Evolutionary conservation across 805 yeast species (phyloP).

Genomic region (Maudiozyma saulgeensis): DNA sequence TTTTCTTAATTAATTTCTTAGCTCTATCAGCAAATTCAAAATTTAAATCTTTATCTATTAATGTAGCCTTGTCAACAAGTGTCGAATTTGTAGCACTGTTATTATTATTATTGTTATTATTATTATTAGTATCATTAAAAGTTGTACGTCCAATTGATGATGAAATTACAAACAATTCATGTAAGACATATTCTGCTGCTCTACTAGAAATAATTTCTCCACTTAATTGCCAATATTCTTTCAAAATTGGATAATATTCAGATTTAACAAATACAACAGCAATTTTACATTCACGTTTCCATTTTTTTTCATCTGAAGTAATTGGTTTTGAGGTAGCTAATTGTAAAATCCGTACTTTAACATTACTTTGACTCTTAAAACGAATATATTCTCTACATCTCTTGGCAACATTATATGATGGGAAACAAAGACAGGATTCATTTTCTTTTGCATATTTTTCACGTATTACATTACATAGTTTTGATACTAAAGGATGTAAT

Average conservation of each 20-base stretch:
- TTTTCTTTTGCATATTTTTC: slow-evolving; percentile 69
- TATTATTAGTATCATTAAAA: slow-evolving; percentile 17
- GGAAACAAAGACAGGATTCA: slow-evolving; percentile 67
- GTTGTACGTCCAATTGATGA: slow-evolving; percentile 4
- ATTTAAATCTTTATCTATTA: slow-evolving; percentile 54
- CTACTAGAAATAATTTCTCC: slow-evolving; percentile 96
- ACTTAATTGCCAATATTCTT: slow-evolving; percentile 91
- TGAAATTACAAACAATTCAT: slow-evolving; percentile 38
- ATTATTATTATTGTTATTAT: slow-evolving; percentile 1
- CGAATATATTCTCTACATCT: slow-evolving; percentile 75
- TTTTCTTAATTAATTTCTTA: slow-evolving; percentile 56
- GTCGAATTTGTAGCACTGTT: neutral
- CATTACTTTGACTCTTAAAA: slow-evolving; percentile 22
- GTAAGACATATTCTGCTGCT: slow-evolving; percentile 72
- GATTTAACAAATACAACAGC: slow-evolving; percentile 72
- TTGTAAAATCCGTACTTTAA: slow-evolving; percentile 54
- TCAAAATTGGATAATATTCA: slow-evolving; percentile 52
- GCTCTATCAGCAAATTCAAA: slow-evolving; percentile 68
- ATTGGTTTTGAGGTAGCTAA: slow-evolving; percentile 62
- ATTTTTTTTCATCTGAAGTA: slow-evolving; percentile 47
- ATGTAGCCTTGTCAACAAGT: slow-evolving; percentile 30
- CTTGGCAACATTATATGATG: slow-evolving; percentile 69
- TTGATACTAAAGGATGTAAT: slow-evolving; percentile 53
- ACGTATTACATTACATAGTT: slow-evolving; percentile 45
- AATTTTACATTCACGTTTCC: slow-evolving; percentile 55